Evolutionary conservation across 1,284 basidiomycete genomes (phyloP).

Genomic region (Lentinula novae-zelandiae): DNA sequence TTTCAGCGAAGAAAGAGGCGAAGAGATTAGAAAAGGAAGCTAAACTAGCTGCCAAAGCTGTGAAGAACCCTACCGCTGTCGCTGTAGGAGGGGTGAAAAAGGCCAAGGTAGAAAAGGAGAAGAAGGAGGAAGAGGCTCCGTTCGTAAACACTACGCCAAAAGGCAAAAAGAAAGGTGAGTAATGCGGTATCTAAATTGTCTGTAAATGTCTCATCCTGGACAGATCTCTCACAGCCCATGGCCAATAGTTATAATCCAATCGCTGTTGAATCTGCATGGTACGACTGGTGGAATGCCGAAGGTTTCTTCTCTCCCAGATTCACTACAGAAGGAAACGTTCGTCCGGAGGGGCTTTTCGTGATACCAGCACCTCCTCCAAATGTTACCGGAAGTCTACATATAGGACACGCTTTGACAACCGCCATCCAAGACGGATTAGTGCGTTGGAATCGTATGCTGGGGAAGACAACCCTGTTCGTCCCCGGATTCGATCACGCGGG

Average conservation of each 20-base stretch:
- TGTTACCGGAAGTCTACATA: conserved; percentile 95
- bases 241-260: conserved; percentile 91
- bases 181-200: background rate
- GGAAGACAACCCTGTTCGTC: conserved; percentile 86
- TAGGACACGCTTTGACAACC: conserved; percentile 93
- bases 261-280: conserved; percentile 95
- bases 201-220: background rate
- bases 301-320: conserved; percentile 88
- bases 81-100: conserved; percentile 48
- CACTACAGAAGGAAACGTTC: conserved; percentile 51
- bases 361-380: conserved; percentile 97
- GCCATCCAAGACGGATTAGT: conserved; percentile 90
- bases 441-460: conserved; percentile 96
- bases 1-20: conserved; percentile 67
- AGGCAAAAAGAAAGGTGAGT: conserved; percentile 86
- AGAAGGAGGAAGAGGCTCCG: conserved; percentile 62
- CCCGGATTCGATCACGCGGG: conserved; percentile 99
- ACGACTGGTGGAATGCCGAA: conserved; percentile 94
- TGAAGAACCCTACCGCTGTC: conserved; percentile 47
- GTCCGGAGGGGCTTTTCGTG: conserved; percentile 74
- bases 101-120: conserved; percentile 73
- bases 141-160: conserved; percentile 86
- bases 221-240: conserved; percentile 89
- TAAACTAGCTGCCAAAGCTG: conserved; percentile 75
- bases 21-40: conserved; percentile 71